These are phyloP conservation scores for Claviceps quebecensis DNA, from an alignment of 2,329 filamentous ascomycete species.

Conservation along the genomic window DNA sequence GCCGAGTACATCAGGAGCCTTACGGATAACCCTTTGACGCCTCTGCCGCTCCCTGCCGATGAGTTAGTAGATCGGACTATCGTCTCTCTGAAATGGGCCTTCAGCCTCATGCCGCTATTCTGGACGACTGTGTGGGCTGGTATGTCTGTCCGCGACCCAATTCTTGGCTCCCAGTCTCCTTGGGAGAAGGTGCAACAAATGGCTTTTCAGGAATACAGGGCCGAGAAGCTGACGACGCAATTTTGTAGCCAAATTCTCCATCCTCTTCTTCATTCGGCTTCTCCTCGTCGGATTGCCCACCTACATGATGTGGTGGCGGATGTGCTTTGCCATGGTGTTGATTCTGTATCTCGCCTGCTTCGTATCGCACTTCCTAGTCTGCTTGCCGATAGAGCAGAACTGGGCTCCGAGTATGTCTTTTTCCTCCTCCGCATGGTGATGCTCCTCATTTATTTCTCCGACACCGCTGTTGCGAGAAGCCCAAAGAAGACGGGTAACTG, in stretches of 20 bases:
- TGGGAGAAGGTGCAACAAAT: too few species aligned
- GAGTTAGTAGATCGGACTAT: neutral
- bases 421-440: neutral
- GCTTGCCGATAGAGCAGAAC: neutral
- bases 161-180: neutral
- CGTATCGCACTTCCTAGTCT: neutral
- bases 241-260: neutral
- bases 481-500: neutral
- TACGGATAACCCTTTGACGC: neutral
- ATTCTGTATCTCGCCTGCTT: neutral
- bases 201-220: too few species aligned
- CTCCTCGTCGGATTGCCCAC: neutral
- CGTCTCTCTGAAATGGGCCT: neutral
- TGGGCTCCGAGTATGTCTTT: neutral
- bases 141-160: neutral
- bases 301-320: neutral
- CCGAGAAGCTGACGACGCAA: neutral
- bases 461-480: neutral
- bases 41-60: neutral
- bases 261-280: neutral
- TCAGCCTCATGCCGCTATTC: neutral
- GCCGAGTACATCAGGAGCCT: neutral
- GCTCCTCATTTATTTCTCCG: neutral
- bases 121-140: neutral
- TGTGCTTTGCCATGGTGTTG: neutral